These are phyloP conservation scores for Hymenoscyphus occultus DNA, from an alignment of 2,329 filamentous ascomycete genomes.

Conservation along the genomic window DNA sequence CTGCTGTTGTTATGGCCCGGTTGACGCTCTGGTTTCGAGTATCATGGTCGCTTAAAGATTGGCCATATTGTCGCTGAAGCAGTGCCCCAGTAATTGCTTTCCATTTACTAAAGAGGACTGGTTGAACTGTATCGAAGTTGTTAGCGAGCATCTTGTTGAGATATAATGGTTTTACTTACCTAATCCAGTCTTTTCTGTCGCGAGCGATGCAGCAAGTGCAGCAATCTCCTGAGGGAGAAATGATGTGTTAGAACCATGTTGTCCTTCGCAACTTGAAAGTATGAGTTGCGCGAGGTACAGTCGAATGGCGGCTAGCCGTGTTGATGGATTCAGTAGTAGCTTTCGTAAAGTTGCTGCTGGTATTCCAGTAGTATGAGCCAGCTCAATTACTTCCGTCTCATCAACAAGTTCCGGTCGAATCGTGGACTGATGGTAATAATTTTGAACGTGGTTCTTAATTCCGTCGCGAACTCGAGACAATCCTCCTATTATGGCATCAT, in stretches of 20 bases:
- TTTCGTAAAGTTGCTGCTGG: slow-evolving; percentile 7
- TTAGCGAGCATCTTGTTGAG: background rate
- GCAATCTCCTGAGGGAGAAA: slow-evolving; percentile 19
- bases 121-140: slow-evolving; percentile 11
- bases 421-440: slow-evolving; percentile 17
- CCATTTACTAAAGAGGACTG: slow-evolving; percentile 22
- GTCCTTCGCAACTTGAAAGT: slow-evolving; percentile 16
- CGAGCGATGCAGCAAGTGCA: slow-evolving; percentile 7
- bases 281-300: slow-evolving; percentile 17
- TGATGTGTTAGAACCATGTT: background rate
- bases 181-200: background rate
- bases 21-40: slow-evolving; percentile 10
- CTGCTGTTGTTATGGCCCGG: slow-evolving; percentile 9
- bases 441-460: slow-evolving; percentile 25
- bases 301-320: slow-evolving; percentile 14
- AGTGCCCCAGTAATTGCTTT: slow-evolving; percentile 21
- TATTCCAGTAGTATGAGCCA: slow-evolving; percentile 11
- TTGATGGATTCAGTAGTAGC: slow-evolving; percentile 16
- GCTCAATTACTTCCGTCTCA: slow-evolving; percentile 13
- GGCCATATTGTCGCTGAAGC: slow-evolving; percentile 17
- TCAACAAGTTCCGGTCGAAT: slow-evolving; percentile 15
- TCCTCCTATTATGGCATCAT: slow-evolving; percentile 18
- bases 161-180: slow-evolving; percentile 9
- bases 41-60: slow-evolving; percentile 13
- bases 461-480: slow-evolving; percentile 21